Conservation (phyloP, 176 grass and related monocot genomes). For the Tillandsia leiboldiana region DNA sequence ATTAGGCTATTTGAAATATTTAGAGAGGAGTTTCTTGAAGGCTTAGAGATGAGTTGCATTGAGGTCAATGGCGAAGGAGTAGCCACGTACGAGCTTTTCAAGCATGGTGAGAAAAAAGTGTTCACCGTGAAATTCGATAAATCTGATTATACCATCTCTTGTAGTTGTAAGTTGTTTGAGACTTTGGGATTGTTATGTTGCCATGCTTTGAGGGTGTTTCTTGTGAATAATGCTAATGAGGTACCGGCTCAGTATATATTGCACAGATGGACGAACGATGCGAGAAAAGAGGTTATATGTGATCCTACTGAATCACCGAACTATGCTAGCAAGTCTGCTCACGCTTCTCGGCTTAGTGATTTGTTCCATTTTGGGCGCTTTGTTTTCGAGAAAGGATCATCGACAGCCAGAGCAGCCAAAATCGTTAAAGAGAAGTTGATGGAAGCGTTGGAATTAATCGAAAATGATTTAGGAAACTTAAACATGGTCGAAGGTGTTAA, state of each 20-base stretch:
- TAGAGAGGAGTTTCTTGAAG: slow-evolving; percentile 65
- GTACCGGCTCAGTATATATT: slow-evolving; percentile 28
- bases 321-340: no score
- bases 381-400: no score
- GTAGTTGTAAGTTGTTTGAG: slow-evolving; percentile 77
- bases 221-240: slow-evolving; percentile 51
- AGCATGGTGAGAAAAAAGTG: slow-evolving; percentile 40
- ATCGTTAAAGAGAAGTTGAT: no score
- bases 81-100: slow-evolving; percentile 12
- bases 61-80: slow-evolving; percentile 14
- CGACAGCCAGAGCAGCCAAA: no score
- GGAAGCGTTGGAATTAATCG: no score
- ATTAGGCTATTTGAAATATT: slow-evolving; percentile 43
- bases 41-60: slow-evolving; percentile 45
- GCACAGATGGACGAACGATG: no score
- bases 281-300: no score
- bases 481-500: no score
- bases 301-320: no score
- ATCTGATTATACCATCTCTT: slow-evolving; percentile 49
- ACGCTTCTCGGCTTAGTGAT: no score
- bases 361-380: no score
- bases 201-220: slow-evolving; percentile 68
- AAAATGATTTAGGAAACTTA: no score
- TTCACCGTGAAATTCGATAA: slow-evolving; percentile 58
- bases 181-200: slow-evolving; percentile 62